Conservation (phyloP, 495 filamentous ascomycete species). For the Penicillium antarcticum region DNA sequence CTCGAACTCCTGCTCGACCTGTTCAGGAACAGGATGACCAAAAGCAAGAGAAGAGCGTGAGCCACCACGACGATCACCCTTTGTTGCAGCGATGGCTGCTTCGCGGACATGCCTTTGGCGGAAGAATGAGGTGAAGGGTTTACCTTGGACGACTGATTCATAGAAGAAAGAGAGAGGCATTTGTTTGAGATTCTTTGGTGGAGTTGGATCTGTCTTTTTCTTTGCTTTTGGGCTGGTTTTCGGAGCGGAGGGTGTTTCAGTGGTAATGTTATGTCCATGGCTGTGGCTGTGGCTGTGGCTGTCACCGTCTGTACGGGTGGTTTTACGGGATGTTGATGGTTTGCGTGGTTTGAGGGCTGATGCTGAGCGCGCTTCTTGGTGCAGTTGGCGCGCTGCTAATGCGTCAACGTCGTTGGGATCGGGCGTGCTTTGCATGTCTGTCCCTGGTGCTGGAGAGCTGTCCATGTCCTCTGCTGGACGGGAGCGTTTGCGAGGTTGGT, state of each 20-base stretch:
- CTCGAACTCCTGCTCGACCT: constrained; percentile 65
- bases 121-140: constrained; percentile 85
- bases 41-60: constrained; percentile 56
- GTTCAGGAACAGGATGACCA: constrained; percentile 76
- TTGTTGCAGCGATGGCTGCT: constrained; percentile 59
- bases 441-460: constrained; percentile 20
- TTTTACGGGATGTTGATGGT: constrained; percentile 11
- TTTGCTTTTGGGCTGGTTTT: not conserved
- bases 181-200: constrained; percentile 11
- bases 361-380: constrained; percentile 61
- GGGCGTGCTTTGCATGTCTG: constrained; percentile 44
- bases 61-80: constrained; percentile 40
- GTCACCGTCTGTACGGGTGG: constrained; percentile 8
- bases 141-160: constrained; percentile 37
- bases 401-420: constrained; percentile 72
- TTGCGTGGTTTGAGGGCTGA: constrained; percentile 31
- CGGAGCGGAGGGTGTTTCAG: not conserved
- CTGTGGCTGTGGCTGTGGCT: constrained; percentile 1
- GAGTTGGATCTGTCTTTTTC: constrained; percentile 30
- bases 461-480: constrained; percentile 15
- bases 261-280: constrained; percentile 13
- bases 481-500: constrained; percentile 23
- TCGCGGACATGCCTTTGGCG: constrained; percentile 71
- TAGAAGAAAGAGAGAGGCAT: constrained; percentile 1
- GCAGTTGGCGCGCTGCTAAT: constrained; percentile 67